Evolutionary conservation across 176 grass and related monocot species (phyloP), one percentile per base, ranked within the genome.

Genomic region (Phyllostachys edulis): DNA sequence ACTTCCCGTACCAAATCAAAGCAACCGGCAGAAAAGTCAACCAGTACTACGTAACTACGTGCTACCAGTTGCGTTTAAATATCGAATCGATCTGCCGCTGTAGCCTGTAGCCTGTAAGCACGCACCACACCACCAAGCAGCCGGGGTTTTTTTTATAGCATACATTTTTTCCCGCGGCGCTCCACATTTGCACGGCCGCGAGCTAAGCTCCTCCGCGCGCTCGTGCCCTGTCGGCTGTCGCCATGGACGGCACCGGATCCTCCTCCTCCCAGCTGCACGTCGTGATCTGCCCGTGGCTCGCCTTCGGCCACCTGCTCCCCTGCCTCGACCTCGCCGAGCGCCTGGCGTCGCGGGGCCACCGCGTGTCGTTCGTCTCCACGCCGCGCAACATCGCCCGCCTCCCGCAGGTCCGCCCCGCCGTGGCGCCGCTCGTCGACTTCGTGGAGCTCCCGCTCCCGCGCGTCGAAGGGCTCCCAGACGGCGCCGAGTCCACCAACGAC

Each of bases 401-500:
- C 21, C 47, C 26, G 8, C 71, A 16, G 8, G 16, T 74, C 12
- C 4, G 1, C 8, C 47, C 15, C 7, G 16, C 6, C 7, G 24
- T 79, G 36, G 21, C 72, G 86, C 6, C 21, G 13, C 59, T 63
- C 49, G 20, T 92, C 9, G 27, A 76, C 29, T 45, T 89, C 72
- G 56, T 83, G 20, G 32, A 52, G 21, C 40, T 92, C 18, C 79
- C 73, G 0, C 68, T 92, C 21, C 84, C 90, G 1, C 47, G 5
- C 0, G 23, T 86, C 16, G 67, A 80, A 2, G 41, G 38, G 41
- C 65, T 85, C 1, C 75, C 82, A 9, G 34, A 47, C 63, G 54
- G 21, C 40, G 67, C 83, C 1, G 90, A 92, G 63, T 41, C 79
- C 64, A 94, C 82, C 27, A 82, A 23, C 21, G 80, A 91, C 57